Evolutionary conservation across 345 rosid species (phyloP), one percentile per base, ranked within the genome.

Genomic region (Euclidium syriacum): DNA sequence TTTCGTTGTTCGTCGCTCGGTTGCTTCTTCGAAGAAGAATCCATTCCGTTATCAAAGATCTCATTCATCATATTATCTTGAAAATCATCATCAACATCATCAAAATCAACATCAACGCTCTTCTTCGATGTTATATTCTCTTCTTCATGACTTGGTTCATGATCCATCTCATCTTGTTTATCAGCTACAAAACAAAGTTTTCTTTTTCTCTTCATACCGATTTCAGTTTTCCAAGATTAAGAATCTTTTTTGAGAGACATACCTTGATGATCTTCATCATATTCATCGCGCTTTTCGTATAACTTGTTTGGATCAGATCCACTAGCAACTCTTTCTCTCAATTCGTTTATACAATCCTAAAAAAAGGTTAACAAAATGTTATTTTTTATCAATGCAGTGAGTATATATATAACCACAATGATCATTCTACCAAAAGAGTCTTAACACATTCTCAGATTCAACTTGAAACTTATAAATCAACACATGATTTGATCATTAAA

Each of bases 241-340:
- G 47, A 11, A 53, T 52, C 1, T 17, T 19, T 62, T 44, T 17
- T n/a, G n/a, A n/a, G n/a, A n/a, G 7, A 47, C 40, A 51, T 80
- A 87, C 98, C 91, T 73, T 76, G 82, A 35, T 81, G 81, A 34
- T 73, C 54, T 41, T 1, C 58, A 65, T 55, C 63, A 47, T 60
- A 40, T 30, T 75, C 83, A 16, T 60, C 59, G 24, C 71, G 77
- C 41, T 68, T 61, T 64, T 82, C 90, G 58, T 75, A 85, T 67
- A 85, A 70, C 69, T 84, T 84, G 12, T 86, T 79, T 32, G 87
- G 91, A 77, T 90, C 96, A 66, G 85, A 86, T 73, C 99, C 97
- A 1, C 62, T 60, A 18, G 91, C 96, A 34, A 94, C 92, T 42
- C 88, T 84, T 67, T 94, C 96, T 75, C 91, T 78, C 67, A 94